Conservation (phyloP, 495 filamentous ascomycete genomes). For the Penicillium mononematosum region DNA sequence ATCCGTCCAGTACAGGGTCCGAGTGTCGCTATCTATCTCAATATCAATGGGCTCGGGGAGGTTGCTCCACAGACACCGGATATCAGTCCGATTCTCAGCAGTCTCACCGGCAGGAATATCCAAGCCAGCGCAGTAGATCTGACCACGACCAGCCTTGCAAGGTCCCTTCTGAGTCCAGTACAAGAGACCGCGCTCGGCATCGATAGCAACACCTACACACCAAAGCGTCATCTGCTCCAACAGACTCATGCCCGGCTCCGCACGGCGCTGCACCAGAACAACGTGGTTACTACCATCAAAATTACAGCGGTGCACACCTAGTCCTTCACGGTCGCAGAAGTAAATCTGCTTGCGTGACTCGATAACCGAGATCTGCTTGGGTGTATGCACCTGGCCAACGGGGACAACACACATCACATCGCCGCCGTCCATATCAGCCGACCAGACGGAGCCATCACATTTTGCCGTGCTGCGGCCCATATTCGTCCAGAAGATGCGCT, state of each 20-base stretch:
- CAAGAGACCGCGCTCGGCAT: slow-evolving; percentile 35
- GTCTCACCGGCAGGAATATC: slow-evolving; percentile 34
- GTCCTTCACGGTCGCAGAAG: slow-evolving; percentile 56
- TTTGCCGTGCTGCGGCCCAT: slow-evolving; percentile 43
- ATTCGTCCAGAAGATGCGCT: slow-evolving; percentile 53
- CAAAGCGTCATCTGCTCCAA: slow-evolving; percentile 39
- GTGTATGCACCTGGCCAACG: slow-evolving; percentile 45
- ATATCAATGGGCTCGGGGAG: slow-evolving; percentile 58
- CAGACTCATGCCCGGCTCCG: slow-evolving; percentile 23
- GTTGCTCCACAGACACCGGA: slow-evolving; percentile 39
- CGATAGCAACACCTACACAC: slow-evolving; percentile 55
- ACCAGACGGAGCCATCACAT: slow-evolving; percentile 46
- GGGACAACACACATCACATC: slow-evolving; percentile 39
- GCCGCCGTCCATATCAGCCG: slow-evolving; percentile 45
- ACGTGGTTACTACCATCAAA: slow-evolving; percentile 48
- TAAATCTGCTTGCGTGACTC: slow-evolving; percentile 39
- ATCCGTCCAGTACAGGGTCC: slow-evolving; percentile 55
- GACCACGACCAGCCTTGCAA: slow-evolving; percentile 44
- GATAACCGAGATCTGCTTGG: slow-evolving; percentile 51
- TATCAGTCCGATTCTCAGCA: slow-evolving; percentile 35
- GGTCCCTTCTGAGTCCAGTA: slow-evolving; percentile 61
- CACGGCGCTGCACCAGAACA: slow-evolving; percentile 32
- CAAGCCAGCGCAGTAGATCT: slow-evolving; percentile 47
- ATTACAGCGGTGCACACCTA: slow-evolving; percentile 45
- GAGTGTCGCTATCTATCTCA: slow-evolving; percentile 40